These are phyloP conservation scores for Aurinia saxatilis DNA, from an alignment of 345 rosid genomes.

Conservation along the genomic window DNA sequence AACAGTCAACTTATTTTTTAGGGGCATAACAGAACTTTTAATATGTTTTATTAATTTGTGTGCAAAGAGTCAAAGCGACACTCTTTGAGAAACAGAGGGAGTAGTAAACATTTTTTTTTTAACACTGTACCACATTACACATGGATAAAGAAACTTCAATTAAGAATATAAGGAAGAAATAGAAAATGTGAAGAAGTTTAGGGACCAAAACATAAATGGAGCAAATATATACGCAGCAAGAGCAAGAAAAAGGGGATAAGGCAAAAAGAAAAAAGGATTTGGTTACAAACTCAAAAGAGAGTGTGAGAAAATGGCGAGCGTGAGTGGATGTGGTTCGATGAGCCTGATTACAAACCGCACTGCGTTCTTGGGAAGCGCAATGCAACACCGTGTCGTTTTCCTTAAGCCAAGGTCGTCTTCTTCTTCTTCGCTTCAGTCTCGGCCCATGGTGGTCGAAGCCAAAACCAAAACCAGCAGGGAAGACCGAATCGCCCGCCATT, in stretches of 20 bases:
- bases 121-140: neutral
- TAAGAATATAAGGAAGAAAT: neutral
- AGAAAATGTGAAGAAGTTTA: neutral
- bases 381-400: conserved; percentile 28
- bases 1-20: too few species aligned
- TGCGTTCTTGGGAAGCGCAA: conserved; percentile 23
- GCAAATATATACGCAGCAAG: conserved; percentile 14
- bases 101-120: too few species aligned
- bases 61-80: too few species aligned
- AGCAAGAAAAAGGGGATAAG: conserved; percentile 21
- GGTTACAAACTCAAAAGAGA: neutral
- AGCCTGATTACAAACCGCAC: conserved; percentile 22
- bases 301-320: conserved; percentile 17
- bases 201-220: neutral
- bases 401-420: conserved; percentile 23
- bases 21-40: too few species aligned
- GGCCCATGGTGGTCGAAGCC: conserved; percentile 43
- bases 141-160: too few species aligned
- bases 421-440: conserved; percentile 16
- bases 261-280: conserved; percentile 9
- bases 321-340: conserved; percentile 25
- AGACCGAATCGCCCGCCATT: conserved; percentile 77
- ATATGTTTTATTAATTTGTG: too few species aligned
- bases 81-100: too few species aligned
- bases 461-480: conserved; percentile 57